These are phyloP conservation scores for Neurospora terricola DNA, from an alignment of 495 filamentous ascomycete genomes.

Conservation along the genomic window DNA sequence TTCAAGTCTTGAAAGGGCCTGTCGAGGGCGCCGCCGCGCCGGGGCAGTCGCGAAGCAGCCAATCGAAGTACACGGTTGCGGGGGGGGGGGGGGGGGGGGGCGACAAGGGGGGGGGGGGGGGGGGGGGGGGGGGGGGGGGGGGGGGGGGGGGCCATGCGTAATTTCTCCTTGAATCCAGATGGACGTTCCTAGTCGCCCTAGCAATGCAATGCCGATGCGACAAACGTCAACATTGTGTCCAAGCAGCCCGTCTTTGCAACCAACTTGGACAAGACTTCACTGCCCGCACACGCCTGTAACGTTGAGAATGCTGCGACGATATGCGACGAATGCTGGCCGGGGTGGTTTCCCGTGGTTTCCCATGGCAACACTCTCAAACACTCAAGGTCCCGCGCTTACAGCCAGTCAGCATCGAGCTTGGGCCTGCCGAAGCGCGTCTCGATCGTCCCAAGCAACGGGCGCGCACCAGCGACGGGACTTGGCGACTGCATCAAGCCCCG, in stretches of 20 bases:
- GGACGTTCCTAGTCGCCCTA: neutral
- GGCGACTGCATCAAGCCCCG: neutral
- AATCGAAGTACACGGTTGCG: slow-evolving; percentile 5
- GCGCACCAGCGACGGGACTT: neutral
- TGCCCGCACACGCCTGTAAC: neutral
- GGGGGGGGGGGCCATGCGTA: neutral
- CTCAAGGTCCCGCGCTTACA: neutral
- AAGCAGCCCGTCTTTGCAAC: neutral
- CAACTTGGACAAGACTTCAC: neutral
- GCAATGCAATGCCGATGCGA: neutral
- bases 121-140: neutral
- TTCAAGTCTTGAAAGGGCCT: neutral
- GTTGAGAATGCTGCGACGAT: neutral
- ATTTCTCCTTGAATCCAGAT: neutral
- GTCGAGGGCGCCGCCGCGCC: neutral
- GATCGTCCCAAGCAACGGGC: neutral
- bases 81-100: no score
- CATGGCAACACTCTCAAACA: neutral
- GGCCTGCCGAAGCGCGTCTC: neutral
- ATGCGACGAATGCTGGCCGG: neutral
- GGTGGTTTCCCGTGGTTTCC: neutral
- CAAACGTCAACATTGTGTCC: neutral
- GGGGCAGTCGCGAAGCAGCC: neutral
- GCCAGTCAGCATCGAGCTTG: neutral
- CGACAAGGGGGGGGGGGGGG: neutral